Conservation (phyloP, 129 eudicot species). For the Centrapalus pauciflorus region DNA sequence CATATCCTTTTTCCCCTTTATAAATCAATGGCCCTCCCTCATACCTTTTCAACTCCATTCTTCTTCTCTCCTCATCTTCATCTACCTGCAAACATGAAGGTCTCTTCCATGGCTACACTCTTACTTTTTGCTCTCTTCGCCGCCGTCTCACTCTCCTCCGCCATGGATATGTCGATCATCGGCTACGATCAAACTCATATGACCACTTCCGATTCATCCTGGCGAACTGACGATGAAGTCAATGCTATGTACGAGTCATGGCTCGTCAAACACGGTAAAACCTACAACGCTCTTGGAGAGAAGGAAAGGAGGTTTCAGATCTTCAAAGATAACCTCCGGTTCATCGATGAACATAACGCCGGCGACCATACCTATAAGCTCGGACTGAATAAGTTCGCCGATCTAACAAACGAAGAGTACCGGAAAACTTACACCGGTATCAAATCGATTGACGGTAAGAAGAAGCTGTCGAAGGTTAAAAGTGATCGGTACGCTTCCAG, state of each 20-base stretch:
- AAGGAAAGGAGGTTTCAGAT: conserved; percentile 72
- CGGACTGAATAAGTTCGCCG: conserved; percentile 76
- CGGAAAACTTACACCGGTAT: conserved; percentile 44
- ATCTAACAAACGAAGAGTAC: conserved; percentile 79
- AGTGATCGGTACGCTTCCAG: conserved; percentile 47
- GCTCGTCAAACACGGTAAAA: conserved; percentile 58
- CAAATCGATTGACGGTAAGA: conserved; percentile 19
- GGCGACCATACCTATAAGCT: conserved; percentile 46
- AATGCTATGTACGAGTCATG: conserved; percentile 66
- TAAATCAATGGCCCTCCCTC: conserved; percentile 6
- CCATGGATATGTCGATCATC: conserved; percentile 80
- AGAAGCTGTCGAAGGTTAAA: conserved; percentile 14
- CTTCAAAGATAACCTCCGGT: conserved; percentile 70
- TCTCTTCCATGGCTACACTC: conserved; percentile 29
- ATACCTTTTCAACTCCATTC: neutral
- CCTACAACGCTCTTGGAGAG: conserved; percentile 71
- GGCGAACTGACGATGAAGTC: conserved; percentile 50
- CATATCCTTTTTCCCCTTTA: conserved; percentile 23
- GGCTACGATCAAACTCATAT: conserved; percentile 44
- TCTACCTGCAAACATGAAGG: conserved; percentile 17
- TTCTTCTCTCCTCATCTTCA: neutral
- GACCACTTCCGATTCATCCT: neutral
- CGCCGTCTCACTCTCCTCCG: conserved; percentile 44
- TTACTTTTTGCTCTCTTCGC: conserved; percentile 31
- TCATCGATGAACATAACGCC: conserved; percentile 67